Percentiles rank a stretch among this genome's conserved stretches.
Evolutionary conservation across 768 basidiomycete genomes (phyloP).

Genomic region (Floccularia luteovirens): DNA sequence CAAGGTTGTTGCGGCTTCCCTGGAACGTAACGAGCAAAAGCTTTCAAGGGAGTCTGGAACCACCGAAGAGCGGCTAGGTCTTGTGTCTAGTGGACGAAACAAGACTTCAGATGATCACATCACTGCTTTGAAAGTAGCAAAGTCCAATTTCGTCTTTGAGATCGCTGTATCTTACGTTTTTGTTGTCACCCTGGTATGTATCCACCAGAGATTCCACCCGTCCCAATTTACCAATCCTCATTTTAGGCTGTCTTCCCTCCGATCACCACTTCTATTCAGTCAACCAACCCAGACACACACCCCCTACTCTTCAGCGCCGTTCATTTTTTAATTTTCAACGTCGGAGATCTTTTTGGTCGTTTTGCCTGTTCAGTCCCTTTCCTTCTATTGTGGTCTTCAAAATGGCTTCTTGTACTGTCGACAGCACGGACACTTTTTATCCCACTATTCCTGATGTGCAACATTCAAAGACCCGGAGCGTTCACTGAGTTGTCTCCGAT

Average conservation of each 20-base stretch:
- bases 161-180: constrained; percentile 73
- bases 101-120: constrained; percentile 25
- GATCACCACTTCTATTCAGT: constrained; percentile 69
- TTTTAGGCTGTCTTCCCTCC: constrained; percentile 79
- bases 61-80: constrained; percentile 23
- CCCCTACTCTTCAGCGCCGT: constrained; percentile 77
- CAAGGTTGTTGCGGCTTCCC: constrained; percentile 37
- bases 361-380: constrained; percentile 58
- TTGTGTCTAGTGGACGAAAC: constrained; percentile 24
- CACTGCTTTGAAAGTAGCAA: constrained; percentile 45
- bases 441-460: constrained; percentile 85
- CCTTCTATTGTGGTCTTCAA: constrained; percentile 63
- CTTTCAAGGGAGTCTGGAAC: constrained; percentile 10
- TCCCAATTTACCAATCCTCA: too few species aligned
- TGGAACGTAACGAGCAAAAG: constrained; percentile 29
- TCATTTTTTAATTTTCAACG: constrained; percentile 73
- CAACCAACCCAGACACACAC: constrained; percentile 59
- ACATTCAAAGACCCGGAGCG: constrained; percentile 48
- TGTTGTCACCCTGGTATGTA: constrained; percentile 67
- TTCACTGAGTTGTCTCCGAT: constrained; percentile 28
- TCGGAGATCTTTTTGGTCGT: constrained; percentile 67
- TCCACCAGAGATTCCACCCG: too few species aligned
- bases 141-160: constrained; percentile 62
- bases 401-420: constrained; percentile 54
- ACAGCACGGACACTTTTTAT: constrained; percentile 74